A percentile compares a stretch with the other conserved stretches of the same genome.
Conservation (phyloP, 208 protist genomes). For the Leishmania tarentolae region DNA sequence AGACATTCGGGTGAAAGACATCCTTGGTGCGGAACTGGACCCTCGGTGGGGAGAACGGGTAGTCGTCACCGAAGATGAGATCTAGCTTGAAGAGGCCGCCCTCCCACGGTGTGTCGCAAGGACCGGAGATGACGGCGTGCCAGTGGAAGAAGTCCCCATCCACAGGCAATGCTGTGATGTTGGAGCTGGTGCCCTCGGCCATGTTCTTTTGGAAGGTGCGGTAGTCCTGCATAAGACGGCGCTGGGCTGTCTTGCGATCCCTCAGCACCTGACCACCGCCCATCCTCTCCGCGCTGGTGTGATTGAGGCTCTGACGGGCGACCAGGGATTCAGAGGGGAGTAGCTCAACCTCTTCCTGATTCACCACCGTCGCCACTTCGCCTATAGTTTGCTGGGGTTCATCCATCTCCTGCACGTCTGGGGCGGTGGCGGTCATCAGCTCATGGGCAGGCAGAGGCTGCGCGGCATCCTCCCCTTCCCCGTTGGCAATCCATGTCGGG, state of each 20-base stretch:
- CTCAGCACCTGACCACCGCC: slow-evolving; percentile 31
- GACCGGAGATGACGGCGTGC: slow-evolving; percentile 84
- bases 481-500: neutral
- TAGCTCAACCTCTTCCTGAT: neutral
- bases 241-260: slow-evolving; percentile 48
- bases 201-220: slow-evolving; percentile 45
- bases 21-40: slow-evolving; percentile 97
- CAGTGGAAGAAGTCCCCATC: slow-evolving; percentile 86
- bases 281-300: slow-evolving; percentile 29
- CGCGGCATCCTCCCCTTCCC: neutral
- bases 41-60: slow-evolving; percentile 95
- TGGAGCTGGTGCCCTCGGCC: slow-evolving; percentile 33
- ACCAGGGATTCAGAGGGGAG: neutral
- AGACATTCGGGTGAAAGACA: slow-evolving; percentile 99
- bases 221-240: slow-evolving; percentile 80
- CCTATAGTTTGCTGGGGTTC: neutral
- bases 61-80: slow-evolving; percentile 77
- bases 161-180: slow-evolving; percentile 67
- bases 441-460: neutral
- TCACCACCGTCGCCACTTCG: neutral
- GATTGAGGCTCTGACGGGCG: slow-evolving; percentile 26
- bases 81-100: slow-evolving; percentile 88
- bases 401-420: neutral
- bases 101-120: slow-evolving; percentile 83
- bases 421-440: neutral